Percentiles rank a stretch among this genome's conserved stretches.
Conservation (phyloP, 2,329 filamentous ascomycete genomes). For the Thielaviopsis punctulata region DNA sequence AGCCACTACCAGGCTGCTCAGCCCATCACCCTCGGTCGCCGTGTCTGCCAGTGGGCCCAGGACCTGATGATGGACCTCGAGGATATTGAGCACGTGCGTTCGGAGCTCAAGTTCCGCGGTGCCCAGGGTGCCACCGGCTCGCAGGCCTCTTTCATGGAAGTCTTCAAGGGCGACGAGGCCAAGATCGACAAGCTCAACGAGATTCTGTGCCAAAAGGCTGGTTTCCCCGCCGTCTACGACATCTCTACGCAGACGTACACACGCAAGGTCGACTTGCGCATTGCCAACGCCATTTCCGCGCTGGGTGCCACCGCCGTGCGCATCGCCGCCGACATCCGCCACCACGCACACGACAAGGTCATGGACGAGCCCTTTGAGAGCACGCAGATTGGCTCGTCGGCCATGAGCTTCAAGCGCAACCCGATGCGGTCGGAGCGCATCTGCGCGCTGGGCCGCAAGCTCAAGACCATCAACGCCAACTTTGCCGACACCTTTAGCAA, state of each 20-base stretch:
- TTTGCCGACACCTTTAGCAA: slow-evolving; percentile 19
- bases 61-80: slow-evolving; percentile 41
- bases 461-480: slow-evolving; percentile 23
- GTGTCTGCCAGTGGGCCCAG: slow-evolving; percentile 58
- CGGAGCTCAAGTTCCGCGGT: slow-evolving; percentile 58
- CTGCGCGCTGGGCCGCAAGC: slow-evolving; percentile 27
- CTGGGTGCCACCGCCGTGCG: slow-evolving; percentile 59
- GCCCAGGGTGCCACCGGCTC: slow-evolving; percentile 47
- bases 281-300: slow-evolving; percentile 65
- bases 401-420: slow-evolving; percentile 34
- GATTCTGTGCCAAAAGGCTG: slow-evolving; percentile 35
- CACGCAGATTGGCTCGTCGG: slow-evolving; percentile 55
- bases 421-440: slow-evolving; percentile 34
- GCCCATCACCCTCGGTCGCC: slow-evolving; percentile 38
- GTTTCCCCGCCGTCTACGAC: slow-evolving; percentile 32
- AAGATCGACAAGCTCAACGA: slow-evolving; percentile 39
- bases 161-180: slow-evolving; percentile 29
- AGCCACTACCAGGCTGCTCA: slow-evolving; percentile 55
- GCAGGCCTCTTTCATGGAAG: slow-evolving; percentile 37
- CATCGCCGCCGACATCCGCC: slow-evolving; percentile 58
- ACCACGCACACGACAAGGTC: slow-evolving; percentile 62
- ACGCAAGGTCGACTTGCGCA: slow-evolving; percentile 59
- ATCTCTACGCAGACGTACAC: slow-evolving; percentile 48
- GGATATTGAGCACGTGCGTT: slow-evolving; percentile 51
- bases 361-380: slow-evolving; percentile 55